Percentiles rank a stretch among this genome's conserved stretches.
These are phyloP conservation scores for Globisporangium nagaii DNA, from an alignment of 352 stramenopile genomes.

Conservation along the genomic window DNA sequence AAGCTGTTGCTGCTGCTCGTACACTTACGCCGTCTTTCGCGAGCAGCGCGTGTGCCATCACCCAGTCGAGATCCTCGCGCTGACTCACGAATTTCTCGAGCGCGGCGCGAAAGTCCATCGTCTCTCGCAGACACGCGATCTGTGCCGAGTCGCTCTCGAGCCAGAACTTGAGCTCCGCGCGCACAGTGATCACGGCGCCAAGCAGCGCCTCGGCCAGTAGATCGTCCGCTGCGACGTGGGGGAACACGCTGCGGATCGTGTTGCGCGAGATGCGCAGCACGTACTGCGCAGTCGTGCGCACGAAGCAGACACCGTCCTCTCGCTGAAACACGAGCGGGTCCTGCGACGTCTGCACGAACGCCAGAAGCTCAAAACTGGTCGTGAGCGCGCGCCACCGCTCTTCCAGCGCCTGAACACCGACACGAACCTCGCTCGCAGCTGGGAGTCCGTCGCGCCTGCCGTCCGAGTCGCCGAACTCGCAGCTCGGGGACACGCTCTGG, in stretches of 20 bases:
- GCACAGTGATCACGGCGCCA: conserved; percentile 1
- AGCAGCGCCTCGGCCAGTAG: conserved; percentile 4
- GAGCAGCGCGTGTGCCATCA: conserved; percentile 3
- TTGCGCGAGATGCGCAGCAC: conserved; percentile 7
- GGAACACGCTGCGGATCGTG: conserved; percentile 13
- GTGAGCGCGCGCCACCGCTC: conserved; percentile 11
- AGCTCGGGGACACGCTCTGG: background rate
- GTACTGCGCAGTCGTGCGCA: conserved; percentile 13
- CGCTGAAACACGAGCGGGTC: conserved; percentile 3
- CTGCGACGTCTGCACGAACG: conserved; percentile 9
- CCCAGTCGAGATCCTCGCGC: conserved; percentile 6
- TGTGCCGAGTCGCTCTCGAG: conserved; percentile 2
- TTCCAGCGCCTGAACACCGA: background rate
- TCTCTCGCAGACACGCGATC: conserved; percentile 9
- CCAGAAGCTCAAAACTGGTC: conserved; percentile 14
- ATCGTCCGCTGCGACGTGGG: conserved; percentile 2
- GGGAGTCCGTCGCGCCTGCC: background rate
- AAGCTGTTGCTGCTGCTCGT: background rate
- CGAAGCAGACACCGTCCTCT: conserved; percentile 1
- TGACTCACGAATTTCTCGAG: conserved; percentile 7
- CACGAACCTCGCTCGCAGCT: background rate
- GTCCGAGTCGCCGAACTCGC: background rate
- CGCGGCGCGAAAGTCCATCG: conserved; percentile 11
- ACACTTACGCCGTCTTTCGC: conserved; percentile 1
- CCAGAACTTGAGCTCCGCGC: conserved; percentile 7